These are phyloP conservation scores for Turnera subulata DNA, from an alignment of 345 rosid genomes.

Conservation along the genomic window DNA sequence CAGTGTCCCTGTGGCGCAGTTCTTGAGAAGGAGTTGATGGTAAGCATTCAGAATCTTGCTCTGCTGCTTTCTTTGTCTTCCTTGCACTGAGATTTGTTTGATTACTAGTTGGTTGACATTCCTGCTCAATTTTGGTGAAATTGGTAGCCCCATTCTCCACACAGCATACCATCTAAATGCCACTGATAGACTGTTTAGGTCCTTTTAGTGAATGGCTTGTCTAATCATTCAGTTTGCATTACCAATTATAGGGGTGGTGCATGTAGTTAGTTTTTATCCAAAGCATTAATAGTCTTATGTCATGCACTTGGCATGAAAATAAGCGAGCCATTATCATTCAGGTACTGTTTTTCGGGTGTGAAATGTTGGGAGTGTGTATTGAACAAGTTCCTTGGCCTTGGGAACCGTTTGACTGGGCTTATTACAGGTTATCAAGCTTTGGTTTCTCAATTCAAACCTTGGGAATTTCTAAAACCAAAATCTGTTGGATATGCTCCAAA, in stretches of 20 bases:
- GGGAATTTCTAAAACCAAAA: not conserved
- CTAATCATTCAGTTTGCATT: too few relatives aligned
- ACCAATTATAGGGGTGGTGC: too few relatives aligned
- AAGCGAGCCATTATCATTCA: too few relatives aligned
- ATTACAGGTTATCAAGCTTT: not conserved
- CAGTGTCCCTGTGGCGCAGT: slow-evolving; percentile 74
- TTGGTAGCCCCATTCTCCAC: not conserved
- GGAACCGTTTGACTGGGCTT: too few relatives aligned
- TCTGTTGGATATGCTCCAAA: not conserved
- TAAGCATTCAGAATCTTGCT: slow-evolving; percentile 22
- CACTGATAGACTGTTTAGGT: not conserved
- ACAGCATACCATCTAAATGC: not conserved
- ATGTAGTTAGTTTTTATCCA: too few relatives aligned
- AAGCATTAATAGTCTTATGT: too few relatives aligned
- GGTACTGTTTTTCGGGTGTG: too few relatives aligned
- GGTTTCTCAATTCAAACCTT: not conserved
- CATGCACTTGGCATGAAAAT: too few relatives aligned
- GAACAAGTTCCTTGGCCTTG: not conserved
- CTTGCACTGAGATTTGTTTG: not conserved
- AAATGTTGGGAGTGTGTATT: too few relatives aligned
- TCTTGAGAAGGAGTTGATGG: slow-evolving; percentile 90
- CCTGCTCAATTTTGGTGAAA: not conserved
- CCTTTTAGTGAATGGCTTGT: not conserved
- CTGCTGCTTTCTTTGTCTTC: not conserved
- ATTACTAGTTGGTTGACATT: not conserved